A percentile compares a stretch with the other conserved stretches of the same genome.
Evolutionary conservation across 139 green algal species (phyloP).

Genomic region (Chlorella sp.): DNA sequence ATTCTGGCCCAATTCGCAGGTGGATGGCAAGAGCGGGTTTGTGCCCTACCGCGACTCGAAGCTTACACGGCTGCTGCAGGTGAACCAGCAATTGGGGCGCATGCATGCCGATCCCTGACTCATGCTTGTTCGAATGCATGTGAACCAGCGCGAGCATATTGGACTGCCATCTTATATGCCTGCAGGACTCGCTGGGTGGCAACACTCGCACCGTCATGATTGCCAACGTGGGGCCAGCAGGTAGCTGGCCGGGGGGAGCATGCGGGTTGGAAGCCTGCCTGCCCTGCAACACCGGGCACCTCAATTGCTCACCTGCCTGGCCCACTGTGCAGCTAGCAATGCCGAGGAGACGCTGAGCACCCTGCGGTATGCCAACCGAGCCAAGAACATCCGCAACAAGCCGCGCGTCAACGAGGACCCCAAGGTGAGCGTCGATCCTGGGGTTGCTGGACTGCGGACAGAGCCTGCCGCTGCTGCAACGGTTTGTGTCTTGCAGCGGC

Average conservation of each 20-base stretch:
- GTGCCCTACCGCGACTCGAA: slow-evolving; percentile 92
- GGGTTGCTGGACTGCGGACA: too few species aligned
- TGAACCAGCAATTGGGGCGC: background rate
- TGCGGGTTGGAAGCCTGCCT: too few species aligned
- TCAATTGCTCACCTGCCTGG: background rate
- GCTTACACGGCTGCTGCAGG: slow-evolving; percentile 83
- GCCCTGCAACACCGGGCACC: too few species aligned
- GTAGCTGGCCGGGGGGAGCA: background rate
- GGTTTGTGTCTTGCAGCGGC: too few species aligned
- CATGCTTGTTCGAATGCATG: too few species aligned
- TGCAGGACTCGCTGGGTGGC: slow-evolving; percentile 93
- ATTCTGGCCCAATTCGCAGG: background rate
- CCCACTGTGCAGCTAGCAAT: slow-evolving; percentile 74
- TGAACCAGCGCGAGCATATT: too few species aligned
- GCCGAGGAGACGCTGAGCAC: slow-evolving; percentile 92
- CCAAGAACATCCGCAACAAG: slow-evolving; percentile 95
- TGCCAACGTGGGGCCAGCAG: slow-evolving; percentile 83
- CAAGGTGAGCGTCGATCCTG: slow-evolving; percentile 61
- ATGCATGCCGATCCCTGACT: too few species aligned
- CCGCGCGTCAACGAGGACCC: slow-evolving; percentile 92
- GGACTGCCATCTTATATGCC: background rate
- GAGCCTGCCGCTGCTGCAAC: too few species aligned
- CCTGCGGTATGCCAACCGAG: slow-evolving; percentile 84
- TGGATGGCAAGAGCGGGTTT: slow-evolving; percentile 67
- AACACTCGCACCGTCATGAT: slow-evolving; percentile 96